Base-by-base conservation (phyloP, 1,284 basidiomycete genomes). In the Ustilago hordei region DNA sequence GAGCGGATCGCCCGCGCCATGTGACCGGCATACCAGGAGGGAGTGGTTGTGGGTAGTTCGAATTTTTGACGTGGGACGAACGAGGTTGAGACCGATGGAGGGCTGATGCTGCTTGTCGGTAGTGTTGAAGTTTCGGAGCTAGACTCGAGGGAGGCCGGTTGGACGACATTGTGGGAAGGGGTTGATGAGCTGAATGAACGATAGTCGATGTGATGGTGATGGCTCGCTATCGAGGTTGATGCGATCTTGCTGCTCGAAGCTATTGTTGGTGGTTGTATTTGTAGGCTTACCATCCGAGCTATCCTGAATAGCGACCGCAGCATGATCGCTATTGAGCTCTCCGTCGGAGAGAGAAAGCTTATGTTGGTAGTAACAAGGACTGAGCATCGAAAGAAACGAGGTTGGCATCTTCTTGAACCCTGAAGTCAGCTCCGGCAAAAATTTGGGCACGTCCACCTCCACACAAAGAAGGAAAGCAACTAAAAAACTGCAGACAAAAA, bases 1-100 rank as follows among this genome's bases (percentile, higher is more conserved):
- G 81, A 82, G 9, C 84, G 79, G 55, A 84, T 75, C 0, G 84
- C 84, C 1, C 83, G 62, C 2, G 81, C 75, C 96, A 98, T 99
- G 87, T 99, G 96, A 11, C 97, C 96, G 32, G 94, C 93, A 87
- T 93, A 97, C 95, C 95, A 98, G 88, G 94, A 95, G 60, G 93
- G 92, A n/a, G 94, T 86, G 2, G 81, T 81, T 0, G 79, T 55
- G 0, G 89, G 89, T 47, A 88, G 88, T 0, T 81, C 75, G 78
- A 90, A 90, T 0, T 60, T 47, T 7, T 76, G 50, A 8, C 88
- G 82, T 2, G 87, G 86, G 5, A 75, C 38, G 72, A 88, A 87
- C 4, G 48, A 12, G 23, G 48, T 28, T 23, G 45, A 11, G 45
- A n/a, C 45, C 11, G 38, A 3, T 9, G 38, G 9, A 39, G 38